Evolutionary conservation across 2,329 filamentous ascomycete genomes (phyloP), one percentile per base, ranked within the genome.

Genomic region (Colletotrichum limetticola): DNA sequence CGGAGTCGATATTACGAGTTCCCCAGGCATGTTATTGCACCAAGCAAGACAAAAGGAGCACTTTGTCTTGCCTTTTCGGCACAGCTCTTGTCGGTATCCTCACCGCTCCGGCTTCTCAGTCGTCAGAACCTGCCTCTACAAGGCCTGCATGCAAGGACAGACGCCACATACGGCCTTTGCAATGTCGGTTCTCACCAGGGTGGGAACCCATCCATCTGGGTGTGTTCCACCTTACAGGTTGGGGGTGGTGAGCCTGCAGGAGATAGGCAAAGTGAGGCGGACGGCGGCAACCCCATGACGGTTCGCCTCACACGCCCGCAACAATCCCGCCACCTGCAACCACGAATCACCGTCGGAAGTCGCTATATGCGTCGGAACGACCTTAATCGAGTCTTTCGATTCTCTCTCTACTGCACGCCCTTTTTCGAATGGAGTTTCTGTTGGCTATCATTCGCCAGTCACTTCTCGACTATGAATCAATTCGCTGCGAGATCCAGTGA

Each of bases 251-350:
- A 69, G 67, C 63, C 16, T 75, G 74, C 74, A 74, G 72, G 65
- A 71, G 72, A 72, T 68, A 59, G 52, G 49, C 62, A 59, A 75
- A 75, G 68, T 74, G 74, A 75, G 74, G 74, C 74, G 72, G 55
- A 74, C 74, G 72, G 59, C 68, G 53, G 52, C 62, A 65, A 63
- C 57, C 71, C 71, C 58, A 61, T 60, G 58, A 66, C 65, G 57
- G 73, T 59, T 35, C 69, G 74, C 72, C 74, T 72, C 73, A 72
- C 70, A 69, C 58, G 22, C 52, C 61, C 59, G 32, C 49, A 64
- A 46, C 14, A 53, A 60, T 59, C 58, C 68, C 58, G 62, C 65
- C 63, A 64, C 56, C 58, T 37, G 32, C 30, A 52, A 62, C 56
- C 62, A 11, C 65, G 66, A 74, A 63, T 71, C 66, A 74, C 37